Conservation (phyloP, 805 yeast species). For the Starmerella asiatica region DNA sequence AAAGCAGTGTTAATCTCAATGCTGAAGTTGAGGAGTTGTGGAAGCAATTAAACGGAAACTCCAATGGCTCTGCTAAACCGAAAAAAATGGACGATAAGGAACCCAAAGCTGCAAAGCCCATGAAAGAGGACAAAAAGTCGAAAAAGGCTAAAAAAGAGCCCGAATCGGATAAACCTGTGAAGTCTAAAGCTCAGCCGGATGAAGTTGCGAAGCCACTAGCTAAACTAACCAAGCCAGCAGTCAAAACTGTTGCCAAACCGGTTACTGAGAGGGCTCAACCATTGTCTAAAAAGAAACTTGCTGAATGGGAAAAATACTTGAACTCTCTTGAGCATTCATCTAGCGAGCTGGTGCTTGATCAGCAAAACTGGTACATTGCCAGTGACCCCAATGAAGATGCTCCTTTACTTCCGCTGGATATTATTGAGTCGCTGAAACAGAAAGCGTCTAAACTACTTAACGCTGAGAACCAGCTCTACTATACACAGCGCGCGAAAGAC, state of each 20-base stretch:
- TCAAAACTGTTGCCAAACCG: conserved; percentile 3
- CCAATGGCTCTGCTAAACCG: conserved; percentile 13
- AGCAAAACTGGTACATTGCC: conserved; percentile 57
- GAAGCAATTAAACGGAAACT: conserved; percentile 12
- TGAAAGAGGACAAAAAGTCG: conserved; percentile 12
- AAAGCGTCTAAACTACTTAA: conserved; percentile 56
- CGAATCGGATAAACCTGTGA: neutral
- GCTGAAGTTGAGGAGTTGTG: conserved; percentile 22
- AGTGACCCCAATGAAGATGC: conserved; percentile 22
- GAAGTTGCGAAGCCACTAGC: conserved; percentile 13
- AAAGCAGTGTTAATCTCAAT: conserved; percentile 11
- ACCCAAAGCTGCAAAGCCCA: conserved; percentile 5
- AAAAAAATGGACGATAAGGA: conserved; percentile 24
- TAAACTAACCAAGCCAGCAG: conserved; percentile 1
- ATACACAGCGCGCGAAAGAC: conserved; percentile 65
- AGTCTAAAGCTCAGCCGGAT: conserved; percentile 7
- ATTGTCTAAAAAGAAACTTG: conserved; percentile 9
- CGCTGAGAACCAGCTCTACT: conserved; percentile 54
- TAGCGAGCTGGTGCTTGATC: conserved; percentile 33
- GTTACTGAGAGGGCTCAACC: neutral
- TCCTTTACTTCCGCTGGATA: conserved; percentile 28
- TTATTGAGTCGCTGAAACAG: conserved; percentile 45
- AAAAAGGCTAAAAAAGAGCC: conserved; percentile 20
- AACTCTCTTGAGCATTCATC: conserved; percentile 6
- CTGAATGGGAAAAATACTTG: conserved; percentile 13